Evolutionary conservation across 225 moss, liverwort and hornwort species (phyloP), one percentile per base, ranked within the genome.

Genomic region (Physcomitrellopsis africana): DNA sequence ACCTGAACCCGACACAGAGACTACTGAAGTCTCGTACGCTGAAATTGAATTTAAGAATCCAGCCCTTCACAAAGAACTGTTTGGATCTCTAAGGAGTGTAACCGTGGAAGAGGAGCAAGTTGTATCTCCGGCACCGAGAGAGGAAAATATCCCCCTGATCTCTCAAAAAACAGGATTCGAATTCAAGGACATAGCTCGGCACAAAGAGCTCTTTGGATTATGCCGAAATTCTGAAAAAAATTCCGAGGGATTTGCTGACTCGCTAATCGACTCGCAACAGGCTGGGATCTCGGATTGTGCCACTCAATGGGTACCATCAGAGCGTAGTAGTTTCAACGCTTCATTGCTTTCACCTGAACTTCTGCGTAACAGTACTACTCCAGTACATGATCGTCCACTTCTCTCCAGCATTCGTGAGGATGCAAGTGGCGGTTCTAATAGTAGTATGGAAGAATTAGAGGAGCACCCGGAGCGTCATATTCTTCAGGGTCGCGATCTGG

Each of bases 141-240:
- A 73, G 10, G 72, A 65, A 37, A 37, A 2, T 7, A 37, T 5
- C 7, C 32, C 32, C 32, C 32, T 7, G 53, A 82, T 48, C 37
- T 48, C 46, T 12, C 47, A 9, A 42, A 60, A 57, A 63, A 27
- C 13, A 32, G 70, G 63, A 16, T 77, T 77, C 47, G 77, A 77
- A 63, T 65, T 78, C 68, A 51, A 76, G 45, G 68, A 87, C 23
- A 67, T 84, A 79, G 73, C 73, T 51, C 43, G 76, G 10, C 87
- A 87, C 70, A 87, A 81, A 42, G 87, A 87, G 70, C 79, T 84
- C 11, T 70, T 84, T 17, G 76, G 84, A 48, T 52, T 26, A 14
- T 15, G 53, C n/a, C 29, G 53, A 19, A 66, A 51, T 23, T 19
- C 51, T 8, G 67, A 61, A 51, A 23, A n/a, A 18, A 32, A 32